Evolutionary conservation across 202 grass and related monocot genomes (phyloP).

Genomic region (Sporobolus alterniflorus): DNA sequence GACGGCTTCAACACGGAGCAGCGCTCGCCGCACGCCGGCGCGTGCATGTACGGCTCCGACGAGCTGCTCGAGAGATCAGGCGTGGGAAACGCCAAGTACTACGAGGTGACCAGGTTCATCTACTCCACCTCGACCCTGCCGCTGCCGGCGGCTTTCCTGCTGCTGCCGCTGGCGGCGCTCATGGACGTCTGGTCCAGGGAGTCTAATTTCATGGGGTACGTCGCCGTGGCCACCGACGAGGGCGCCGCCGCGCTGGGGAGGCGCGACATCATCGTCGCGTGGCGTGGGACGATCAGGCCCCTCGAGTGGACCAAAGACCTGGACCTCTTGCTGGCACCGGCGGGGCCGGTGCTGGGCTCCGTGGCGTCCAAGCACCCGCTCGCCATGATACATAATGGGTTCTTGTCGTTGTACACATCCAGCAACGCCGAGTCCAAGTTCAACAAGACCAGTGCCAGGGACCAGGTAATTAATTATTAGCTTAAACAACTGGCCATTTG

Average conservation of each 20-base stretch:
- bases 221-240: constrained; percentile 56
- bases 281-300: constrained; percentile 39
- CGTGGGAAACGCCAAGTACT: constrained; percentile 10
- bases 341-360: constrained; percentile 16
- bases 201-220: constrained; percentile 55
- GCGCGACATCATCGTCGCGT: constrained; percentile 58
- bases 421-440: constrained; percentile 17
- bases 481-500: too few relatives aligned
- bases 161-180: background rate
- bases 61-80: constrained; percentile 13
- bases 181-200: constrained; percentile 29
- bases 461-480: constrained; percentile 28
- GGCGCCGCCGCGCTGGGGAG: constrained; percentile 22
- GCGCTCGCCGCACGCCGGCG: constrained; percentile 35
- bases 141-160: constrained; percentile 4
- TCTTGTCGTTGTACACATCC: constrained; percentile 45
- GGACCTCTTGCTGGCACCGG: background rate
- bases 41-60: constrained; percentile 20
- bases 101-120: constrained; percentile 43
- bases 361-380: background rate
- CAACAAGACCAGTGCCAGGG: constrained; percentile 38
- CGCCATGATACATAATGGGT: constrained; percentile 28
- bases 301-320: constrained; percentile 36
- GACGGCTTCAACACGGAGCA: constrained; percentile 42
- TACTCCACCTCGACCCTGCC: constrained; percentile 27